Percentiles rank a stretch among this genome's conserved stretches.
phyloP scores from a whole-genome alignment of 2,329 filamentous ascomycete species.

The Talaromyces rugulosus region DNA sequence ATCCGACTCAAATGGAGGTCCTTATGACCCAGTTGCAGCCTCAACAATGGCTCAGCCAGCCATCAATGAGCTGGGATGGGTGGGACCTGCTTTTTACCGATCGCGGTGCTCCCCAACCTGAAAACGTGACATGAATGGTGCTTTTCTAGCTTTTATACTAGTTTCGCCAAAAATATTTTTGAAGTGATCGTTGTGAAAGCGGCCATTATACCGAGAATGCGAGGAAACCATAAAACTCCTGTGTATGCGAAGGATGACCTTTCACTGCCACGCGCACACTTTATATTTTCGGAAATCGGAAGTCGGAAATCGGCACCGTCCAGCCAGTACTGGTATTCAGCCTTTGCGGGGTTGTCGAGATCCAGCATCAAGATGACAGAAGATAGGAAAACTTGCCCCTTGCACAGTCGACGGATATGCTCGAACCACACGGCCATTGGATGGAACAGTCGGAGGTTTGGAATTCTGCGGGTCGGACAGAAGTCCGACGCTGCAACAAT shows the following conservation, averaged over 20 bases:
- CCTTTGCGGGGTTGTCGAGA: no score
- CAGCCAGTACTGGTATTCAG: no score
- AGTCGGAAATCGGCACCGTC: neutral
- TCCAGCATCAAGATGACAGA: no score
- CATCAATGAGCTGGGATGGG: slow-evolving; percentile 26
- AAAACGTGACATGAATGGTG: neutral
- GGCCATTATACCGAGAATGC: neutral
- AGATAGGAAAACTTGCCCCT: no score
- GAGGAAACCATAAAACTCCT: neutral
- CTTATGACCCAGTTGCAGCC: slow-evolving; percentile 26
- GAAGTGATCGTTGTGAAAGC: neutral
- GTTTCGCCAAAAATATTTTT: neutral
- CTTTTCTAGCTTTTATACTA: neutral
- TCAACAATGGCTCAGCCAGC: slow-evolving; percentile 30
- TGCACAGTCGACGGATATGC: no score
- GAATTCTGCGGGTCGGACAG: neutral
- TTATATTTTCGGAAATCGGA: neutral
- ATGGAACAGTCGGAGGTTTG: no score
- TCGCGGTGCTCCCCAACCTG: neutral
- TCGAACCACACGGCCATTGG: no score
- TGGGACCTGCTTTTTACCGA: slow-evolving; percentile 4
- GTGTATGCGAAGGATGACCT: neutral
- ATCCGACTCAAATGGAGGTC: neutral
- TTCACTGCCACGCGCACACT: neutral
- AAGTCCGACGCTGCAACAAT: neutral